Evolutionary conservation across 2,329 filamentous ascomycete species (phyloP).

Genomic region (Penicillium sp.): DNA sequence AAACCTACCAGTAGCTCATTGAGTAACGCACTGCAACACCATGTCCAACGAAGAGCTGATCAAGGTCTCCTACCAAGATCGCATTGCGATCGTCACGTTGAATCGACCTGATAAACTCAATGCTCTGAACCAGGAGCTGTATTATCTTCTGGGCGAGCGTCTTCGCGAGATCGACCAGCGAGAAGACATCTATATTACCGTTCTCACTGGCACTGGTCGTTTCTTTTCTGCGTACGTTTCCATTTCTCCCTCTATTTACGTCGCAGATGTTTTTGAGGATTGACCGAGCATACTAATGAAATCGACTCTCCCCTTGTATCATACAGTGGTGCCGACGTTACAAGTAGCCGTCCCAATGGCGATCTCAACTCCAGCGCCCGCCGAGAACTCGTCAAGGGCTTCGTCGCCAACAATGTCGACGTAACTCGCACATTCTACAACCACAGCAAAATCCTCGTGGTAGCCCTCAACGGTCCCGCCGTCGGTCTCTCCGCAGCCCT

Average conservation of each 20-base stretch:
- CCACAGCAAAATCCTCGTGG: conserved; percentile 88
- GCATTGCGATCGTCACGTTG: conserved; percentile 78
- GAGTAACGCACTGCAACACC: neutral
- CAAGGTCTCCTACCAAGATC: conserved; percentile 58
- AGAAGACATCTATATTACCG: conserved; percentile 76
- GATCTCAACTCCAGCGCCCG: conserved; percentile 39
- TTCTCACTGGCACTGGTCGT: conserved; percentile 73
- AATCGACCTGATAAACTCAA: conserved; percentile 83
- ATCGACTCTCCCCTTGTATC: too few relatives aligned
- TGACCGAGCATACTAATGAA: too few relatives aligned
- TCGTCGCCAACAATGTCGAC: conserved; percentile 83
- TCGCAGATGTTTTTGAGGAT: too few relatives aligned
- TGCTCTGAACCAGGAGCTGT: conserved; percentile 64
- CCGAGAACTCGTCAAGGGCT: conserved; percentile 60
- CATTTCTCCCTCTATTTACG: too few relatives aligned
- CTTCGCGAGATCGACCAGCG: conserved; percentile 71
- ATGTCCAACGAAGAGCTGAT: conserved; percentile 44
- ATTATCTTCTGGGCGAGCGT: conserved; percentile 68
- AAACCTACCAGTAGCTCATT: too few relatives aligned
- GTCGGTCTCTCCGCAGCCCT: conserved; percentile 84
- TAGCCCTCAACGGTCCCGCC: conserved; percentile 84
- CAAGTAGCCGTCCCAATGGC: conserved; percentile 45
- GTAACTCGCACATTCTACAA: conserved; percentile 84
- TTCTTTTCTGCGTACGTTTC: conserved; percentile 73
- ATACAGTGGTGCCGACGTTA: conserved; percentile 71